Base-by-base conservation (phyloP, 2,329 filamentous ascomycete species). In the Aspergillus glaucus region DNA sequence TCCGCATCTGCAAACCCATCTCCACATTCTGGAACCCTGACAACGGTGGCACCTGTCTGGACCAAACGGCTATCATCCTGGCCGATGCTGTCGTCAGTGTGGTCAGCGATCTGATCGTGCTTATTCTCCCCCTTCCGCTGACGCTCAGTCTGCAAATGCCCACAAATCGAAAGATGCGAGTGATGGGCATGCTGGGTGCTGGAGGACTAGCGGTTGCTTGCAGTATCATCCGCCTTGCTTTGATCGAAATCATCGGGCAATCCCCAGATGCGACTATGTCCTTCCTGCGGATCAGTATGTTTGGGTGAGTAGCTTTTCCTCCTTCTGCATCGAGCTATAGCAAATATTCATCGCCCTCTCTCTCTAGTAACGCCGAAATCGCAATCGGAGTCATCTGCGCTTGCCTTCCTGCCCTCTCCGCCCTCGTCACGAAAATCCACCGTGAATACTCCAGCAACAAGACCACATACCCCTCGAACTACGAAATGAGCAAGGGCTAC, bases 51-150 rank as follows among this genome's bases (percentile, higher is more conserved):
- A 50, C 53, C 4, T 65, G 63, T 26, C 54, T 65, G 28, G 44
- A 65, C 43, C 53, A 65, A 46, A 48, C 50, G 0, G 65, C 66
- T 0, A 76, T 79, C 30, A 70, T 80, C 24, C 67, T 79, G 28
- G 72, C 73, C 10, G 70, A 81, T 37, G 79, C 79, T 5, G 75
- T 79, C 32, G 74, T 82, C 56, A 83, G 82, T 61, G 79, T 81
- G 22, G 61, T 76, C 44, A 81, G 78, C 24, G 80, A 84, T 59
- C 72, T 83, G 44, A 65, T 75, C 8, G 68, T 79, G 19, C 73
- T 79, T 9, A 49, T 77, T 1, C 62, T 81, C 3, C 78, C 77
- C 2, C 70, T 80, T 15, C 69, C 70, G 10, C 71, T 72, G 6
- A 68, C 76, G 2, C 62, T 71, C 55, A 59, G 61, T 10, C 55